Evolutionary conservation across 2,329 filamentous ascomycete genomes (phyloP).

Genomic region (Epichloe gansuensis): DNA sequence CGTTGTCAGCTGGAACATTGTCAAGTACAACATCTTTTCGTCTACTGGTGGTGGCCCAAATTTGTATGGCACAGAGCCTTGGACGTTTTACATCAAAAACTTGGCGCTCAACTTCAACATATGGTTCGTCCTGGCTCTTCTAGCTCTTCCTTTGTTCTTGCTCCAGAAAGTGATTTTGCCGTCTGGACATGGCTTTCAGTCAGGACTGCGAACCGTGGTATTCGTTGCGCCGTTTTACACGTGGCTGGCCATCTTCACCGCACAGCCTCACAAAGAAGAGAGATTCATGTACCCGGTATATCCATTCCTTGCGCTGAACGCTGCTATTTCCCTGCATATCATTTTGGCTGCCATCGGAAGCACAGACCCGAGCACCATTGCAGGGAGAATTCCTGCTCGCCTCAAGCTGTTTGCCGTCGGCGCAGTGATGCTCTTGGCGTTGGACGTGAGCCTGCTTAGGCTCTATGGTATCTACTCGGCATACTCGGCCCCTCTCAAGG

Average conservation of each 20-base stretch:
- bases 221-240: constrained; percentile 83
- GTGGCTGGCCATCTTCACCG: constrained; percentile 83
- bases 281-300: constrained; percentile 98
- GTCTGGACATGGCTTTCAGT: constrained; percentile 50
- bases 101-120: constrained; percentile 88
- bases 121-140: constrained; percentile 73
- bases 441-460: constrained; percentile 56
- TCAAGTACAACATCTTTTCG: constrained; percentile 89
- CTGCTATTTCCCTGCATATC: constrained; percentile 72
- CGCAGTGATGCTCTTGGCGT: constrained; percentile 46
- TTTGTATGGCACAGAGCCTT: constrained; percentile 90
- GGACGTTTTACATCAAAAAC: constrained; percentile 93
- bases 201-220: constrained; percentile 60
- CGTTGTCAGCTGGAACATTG: constrained; percentile 80
- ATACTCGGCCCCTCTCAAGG: constrained; percentile 66
- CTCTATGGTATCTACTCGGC: constrained; percentile 65
- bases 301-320: constrained; percentile 79
- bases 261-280: constrained; percentile 95
- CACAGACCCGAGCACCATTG: constrained; percentile 49
- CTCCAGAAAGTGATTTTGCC: constrained; percentile 55
- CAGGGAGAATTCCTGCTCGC: constrained; percentile 59
- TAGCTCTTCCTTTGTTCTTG: constrained; percentile 61
- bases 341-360: constrained; percentile 63
- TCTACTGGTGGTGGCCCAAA: constrained; percentile 72
- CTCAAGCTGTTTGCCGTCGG: constrained; percentile 58